These are phyloP conservation scores for Bocquillonia castaneifolia DNA, from an alignment of 441 rosid genomes.

Conservation along the genomic window DNA sequence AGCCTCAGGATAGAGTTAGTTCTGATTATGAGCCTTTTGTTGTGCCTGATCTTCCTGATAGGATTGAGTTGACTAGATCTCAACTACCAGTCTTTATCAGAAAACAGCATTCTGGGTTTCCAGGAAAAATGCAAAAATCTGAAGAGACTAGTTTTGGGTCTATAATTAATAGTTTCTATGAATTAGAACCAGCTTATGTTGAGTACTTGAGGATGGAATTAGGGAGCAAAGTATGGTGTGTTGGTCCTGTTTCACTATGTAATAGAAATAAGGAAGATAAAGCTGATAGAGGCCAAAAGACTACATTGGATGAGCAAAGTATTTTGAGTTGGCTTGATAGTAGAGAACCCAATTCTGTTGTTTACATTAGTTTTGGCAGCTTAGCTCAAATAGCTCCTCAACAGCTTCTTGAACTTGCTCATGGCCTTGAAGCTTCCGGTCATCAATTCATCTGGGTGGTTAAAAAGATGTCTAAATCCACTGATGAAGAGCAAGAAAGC, in stretches of 20 bases:
- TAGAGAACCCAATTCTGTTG: constrained; percentile 12
- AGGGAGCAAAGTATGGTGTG: constrained; percentile 32
- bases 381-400: constrained; percentile 3
- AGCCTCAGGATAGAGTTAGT: constrained; percentile 25
- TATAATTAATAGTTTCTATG: constrained; percentile 34
- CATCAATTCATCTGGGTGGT: constrained; percentile 21
- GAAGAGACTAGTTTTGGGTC: constrained; percentile 22
- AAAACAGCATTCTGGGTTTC: neutral
- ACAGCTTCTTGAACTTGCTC: constrained; percentile 16
- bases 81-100: constrained; percentile 21
- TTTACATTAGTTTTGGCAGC: constrained; percentile 21
- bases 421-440: constrained; percentile 12
- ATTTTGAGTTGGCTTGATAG: constrained; percentile 19
- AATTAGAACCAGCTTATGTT: constrained; percentile 35
- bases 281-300: constrained; percentile 17
- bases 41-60: constrained; percentile 31
- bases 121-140: neutral
- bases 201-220: constrained; percentile 25
- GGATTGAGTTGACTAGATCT: constrained; percentile 30
- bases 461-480: constrained; percentile 3
- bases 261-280: constrained; percentile 12
- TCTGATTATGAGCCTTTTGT: constrained; percentile 33
- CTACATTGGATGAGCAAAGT: constrained; percentile 5
- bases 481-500: neutral
- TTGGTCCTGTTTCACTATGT: constrained; percentile 38